Conservation (phyloP, 768 basidiomycete species). For the Leccinum rimulosum region DNA sequence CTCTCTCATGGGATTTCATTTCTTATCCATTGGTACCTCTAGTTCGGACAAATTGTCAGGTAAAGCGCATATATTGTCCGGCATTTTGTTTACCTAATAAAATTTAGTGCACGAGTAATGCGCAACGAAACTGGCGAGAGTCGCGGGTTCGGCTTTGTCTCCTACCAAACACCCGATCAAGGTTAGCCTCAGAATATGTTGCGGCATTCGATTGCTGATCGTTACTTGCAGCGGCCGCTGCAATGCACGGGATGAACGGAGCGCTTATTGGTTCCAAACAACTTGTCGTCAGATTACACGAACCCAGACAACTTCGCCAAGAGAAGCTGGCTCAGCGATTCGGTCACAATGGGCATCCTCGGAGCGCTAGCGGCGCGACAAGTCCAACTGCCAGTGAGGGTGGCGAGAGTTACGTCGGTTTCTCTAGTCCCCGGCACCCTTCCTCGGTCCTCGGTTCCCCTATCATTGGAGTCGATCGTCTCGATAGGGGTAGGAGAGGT, state of each 20-base stretch:
- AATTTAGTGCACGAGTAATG: conserved; percentile 83
- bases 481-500: conserved; percentile 67
- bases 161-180: conserved; percentile 80
- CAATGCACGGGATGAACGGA: conserved; percentile 83
- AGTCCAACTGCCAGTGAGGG: conserved; percentile 82
- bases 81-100: not conserved
- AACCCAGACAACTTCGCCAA: conserved; percentile 88
- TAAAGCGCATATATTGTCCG: conserved; percentile 30
- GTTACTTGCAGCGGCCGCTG: conserved; percentile 53
- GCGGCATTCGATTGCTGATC: conserved; percentile 1
- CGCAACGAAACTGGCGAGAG: conserved; percentile 77
- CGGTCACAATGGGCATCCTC: conserved; percentile 74
- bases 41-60: conserved; percentile 92
- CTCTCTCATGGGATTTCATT: conserved; percentile 3
- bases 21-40: conserved; percentile 17
- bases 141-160: conserved; percentile 91
- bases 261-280: conserved; percentile 66
- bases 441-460: conserved; percentile 55
- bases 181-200: conserved; percentile 39
- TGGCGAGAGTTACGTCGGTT: conserved; percentile 71
- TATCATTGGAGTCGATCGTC: conserved; percentile 51
- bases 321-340: conserved; percentile 87
- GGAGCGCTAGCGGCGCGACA: conserved; percentile 78
- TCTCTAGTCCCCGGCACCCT: conserved; percentile 68
- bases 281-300: conserved; percentile 83